Percentiles rank a stretch among this genome's conserved stretches.
phyloP scores from a whole-genome alignment of 2,329 filamentous ascomycete genomes.

The Didymella lethalis region DNA sequence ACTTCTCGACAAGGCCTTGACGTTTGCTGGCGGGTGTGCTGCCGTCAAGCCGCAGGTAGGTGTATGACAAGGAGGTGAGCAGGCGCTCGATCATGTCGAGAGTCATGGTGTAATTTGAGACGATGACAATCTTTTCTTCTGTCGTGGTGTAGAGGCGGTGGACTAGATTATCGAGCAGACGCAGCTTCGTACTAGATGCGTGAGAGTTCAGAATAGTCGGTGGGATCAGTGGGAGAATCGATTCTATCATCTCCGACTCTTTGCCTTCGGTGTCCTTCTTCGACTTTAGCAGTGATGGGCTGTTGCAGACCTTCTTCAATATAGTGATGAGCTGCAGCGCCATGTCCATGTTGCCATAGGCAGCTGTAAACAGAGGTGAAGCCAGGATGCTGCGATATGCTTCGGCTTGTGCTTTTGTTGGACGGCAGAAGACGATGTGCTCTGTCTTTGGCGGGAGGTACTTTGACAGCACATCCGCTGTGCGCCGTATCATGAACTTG shows the following conservation, averaged over 20 bases:
- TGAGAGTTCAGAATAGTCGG: constrained; percentile 63
- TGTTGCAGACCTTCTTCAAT: constrained; percentile 78
- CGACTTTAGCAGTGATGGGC: constrained; percentile 67
- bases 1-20: constrained; percentile 72
- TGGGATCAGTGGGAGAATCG: constrained; percentile 62
- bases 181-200: constrained; percentile 70
- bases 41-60: constrained; percentile 73
- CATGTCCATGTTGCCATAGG: constrained; percentile 68
- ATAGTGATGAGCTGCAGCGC: constrained; percentile 75
- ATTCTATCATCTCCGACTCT: constrained; percentile 56
- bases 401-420: constrained; percentile 66
- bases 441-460: constrained; percentile 73
- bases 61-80: constrained; percentile 66
- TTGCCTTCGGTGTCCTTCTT: constrained; percentile 59
- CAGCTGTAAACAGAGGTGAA: constrained; percentile 68
- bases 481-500: constrained; percentile 71
- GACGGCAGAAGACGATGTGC: constrained; percentile 71
- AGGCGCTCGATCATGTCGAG: constrained; percentile 71
- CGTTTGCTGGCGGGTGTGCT: constrained; percentile 69
- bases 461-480: constrained; percentile 70
- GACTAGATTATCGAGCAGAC: constrained; percentile 71
- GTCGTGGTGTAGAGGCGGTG: constrained; percentile 67
- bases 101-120: constrained; percentile 79
- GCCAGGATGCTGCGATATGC: constrained; percentile 70
- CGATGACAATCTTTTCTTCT: constrained; percentile 74